phyloP scores from a whole-genome alignment of 331 rosid species.

The Acacia concinna region DNA sequence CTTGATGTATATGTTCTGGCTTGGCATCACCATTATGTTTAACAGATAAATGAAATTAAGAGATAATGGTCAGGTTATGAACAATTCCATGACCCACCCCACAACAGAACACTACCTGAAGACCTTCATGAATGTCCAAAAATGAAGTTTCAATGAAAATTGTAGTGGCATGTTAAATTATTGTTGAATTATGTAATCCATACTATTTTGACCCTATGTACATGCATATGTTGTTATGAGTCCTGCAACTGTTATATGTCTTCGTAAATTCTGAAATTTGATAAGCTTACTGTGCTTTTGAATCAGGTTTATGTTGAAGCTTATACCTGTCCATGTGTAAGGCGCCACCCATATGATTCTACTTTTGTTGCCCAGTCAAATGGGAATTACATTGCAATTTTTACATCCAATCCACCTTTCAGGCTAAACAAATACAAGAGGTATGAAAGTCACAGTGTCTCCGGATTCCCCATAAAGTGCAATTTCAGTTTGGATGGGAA shows the following conservation, averaged over 20 bases:
- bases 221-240: neutral
- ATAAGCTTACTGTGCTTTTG: constrained; percentile 30
- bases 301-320: constrained; percentile 90
- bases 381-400: constrained; percentile 73
- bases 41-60: neutral
- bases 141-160: neutral
- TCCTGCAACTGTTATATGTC: neutral
- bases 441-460: constrained; percentile 71
- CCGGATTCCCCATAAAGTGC: constrained; percentile 84
- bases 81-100: neutral
- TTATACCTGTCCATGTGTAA: constrained; percentile 79
- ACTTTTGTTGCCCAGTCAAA: constrained; percentile 83
- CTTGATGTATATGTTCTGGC: neutral
- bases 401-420: constrained; percentile 74
- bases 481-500: constrained; percentile 76
- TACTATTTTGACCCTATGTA: neutral
- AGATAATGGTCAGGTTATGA: neutral
- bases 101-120: neutral
- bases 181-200: neutral
- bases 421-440: constrained; percentile 86
- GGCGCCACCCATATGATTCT: constrained; percentile 73
- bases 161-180: neutral
- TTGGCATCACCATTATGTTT: neutral
- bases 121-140: neutral
- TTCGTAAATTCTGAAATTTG: constrained; percentile 20